Base-by-base conservation (phyloP, 352 stramenopile species). In the Phytophthora agathidicida region DNA sequence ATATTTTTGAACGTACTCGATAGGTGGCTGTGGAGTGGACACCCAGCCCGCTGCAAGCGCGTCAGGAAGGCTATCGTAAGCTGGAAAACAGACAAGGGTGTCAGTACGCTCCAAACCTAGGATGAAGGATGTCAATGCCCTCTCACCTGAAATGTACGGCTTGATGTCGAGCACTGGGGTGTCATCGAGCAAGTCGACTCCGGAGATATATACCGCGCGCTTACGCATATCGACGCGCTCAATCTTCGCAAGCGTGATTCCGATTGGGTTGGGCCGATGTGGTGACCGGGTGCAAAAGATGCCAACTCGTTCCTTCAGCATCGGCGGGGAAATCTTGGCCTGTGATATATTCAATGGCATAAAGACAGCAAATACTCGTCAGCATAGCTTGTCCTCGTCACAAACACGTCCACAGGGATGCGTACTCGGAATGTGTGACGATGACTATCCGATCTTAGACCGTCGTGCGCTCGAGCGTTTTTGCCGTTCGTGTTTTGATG, bases 161-260 rank as follows among this genome's bases (percentile, higher is more conserved):
- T 99, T 99, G 48, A 99, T 96, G 60, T 99, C 97, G 3, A 99
- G 67, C 10, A 99, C 86, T 6, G 97, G 97, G 2, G 97, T 99
- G 43, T 94, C 96, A 61, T 99, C 91, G 26, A 98, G 69, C n/a
- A 98, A 77, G 53, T 98, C 95, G 16, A 98, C 62, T 13, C 88
- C 94, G 6, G 86, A 81, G 30, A 98, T 65, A 56, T 85, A 77
- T 22, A 98, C 79, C 0, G 60, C 80, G 7, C 81, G 80, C 9
- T 62, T 64, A 17, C 57, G 55, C 33, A 65, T 66, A 53, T 96
- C 70, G 11, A 98, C 80, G 13, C 58, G 48, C 51, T 98, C 91
- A 44, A 98, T 75, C 57, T 89, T 95, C 28, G 88, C 94, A 6
- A 96, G 66, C 6, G 84, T 94, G 60, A 98, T 86, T 16, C 96